These are phyloP conservation scores for Fusarium drepaniforme DNA, from an alignment of 2,329 filamentous ascomycete genomes.

Conservation along the genomic window DNA sequence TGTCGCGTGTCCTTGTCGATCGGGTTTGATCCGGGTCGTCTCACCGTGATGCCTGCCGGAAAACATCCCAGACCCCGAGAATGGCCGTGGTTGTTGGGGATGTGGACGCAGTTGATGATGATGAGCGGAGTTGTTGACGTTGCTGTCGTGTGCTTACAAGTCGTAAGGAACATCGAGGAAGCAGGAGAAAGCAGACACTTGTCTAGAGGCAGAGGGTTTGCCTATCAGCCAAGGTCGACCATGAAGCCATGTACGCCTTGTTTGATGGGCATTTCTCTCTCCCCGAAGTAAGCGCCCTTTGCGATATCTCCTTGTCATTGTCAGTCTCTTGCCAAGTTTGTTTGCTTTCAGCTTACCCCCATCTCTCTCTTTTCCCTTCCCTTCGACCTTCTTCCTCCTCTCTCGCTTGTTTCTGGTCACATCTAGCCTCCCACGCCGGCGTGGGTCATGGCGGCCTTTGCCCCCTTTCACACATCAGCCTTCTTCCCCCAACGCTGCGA, in stretches of 20 bases:
- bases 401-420: background rate
- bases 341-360: background rate
- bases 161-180: background rate
- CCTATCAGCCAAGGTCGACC: background rate
- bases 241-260: slow-evolving; percentile 4
- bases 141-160: slow-evolving; percentile 2
- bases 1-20: slow-evolving; percentile 19
- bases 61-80: slow-evolving; percentile 4
- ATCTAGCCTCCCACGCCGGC: slow-evolving; percentile 25
- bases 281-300: slow-evolving; percentile 19
- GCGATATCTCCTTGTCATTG: slow-evolving; percentile 3
- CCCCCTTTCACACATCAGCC: slow-evolving; percentile 17
- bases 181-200: slow-evolving; percentile 5
- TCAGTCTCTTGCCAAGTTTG: background rate
- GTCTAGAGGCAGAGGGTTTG: background rate
- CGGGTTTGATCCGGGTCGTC: slow-evolving; percentile 6
- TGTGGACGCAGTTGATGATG: slow-evolving; percentile 17
- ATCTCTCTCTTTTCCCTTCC: background rate
- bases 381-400: too few relatives aligned
- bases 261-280: background rate
- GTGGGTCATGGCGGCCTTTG: slow-evolving; percentile 32
- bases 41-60: slow-evolving; percentile 10
- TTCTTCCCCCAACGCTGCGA: slow-evolving; percentile 13
- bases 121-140: slow-evolving; percentile 1
- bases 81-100: slow-evolving; percentile 26